A percentile compares a stretch with the other conserved stretches of the same genome.
Evolutionary conservation across 1,139 yeast species (phyloP).

Genomic region (Ashbya aceris): DNA sequence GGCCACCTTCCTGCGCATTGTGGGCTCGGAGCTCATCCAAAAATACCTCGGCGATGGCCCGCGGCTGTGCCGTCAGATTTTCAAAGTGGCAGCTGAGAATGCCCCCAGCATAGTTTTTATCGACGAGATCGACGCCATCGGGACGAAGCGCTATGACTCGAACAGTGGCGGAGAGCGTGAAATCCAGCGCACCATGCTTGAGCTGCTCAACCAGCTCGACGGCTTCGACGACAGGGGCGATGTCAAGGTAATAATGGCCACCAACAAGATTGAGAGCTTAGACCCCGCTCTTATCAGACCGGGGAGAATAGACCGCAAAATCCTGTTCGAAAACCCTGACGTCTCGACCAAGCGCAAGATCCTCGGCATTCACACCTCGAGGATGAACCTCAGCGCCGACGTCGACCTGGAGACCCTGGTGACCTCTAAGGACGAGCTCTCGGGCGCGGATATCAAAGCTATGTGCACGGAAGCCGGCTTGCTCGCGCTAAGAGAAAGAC

Average conservation of each 20-base stretch:
- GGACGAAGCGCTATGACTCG: conserved; percentile 93
- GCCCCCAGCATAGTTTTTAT: conserved; percentile 97
- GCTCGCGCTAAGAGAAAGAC: conserved; percentile 89
- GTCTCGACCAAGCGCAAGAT: conserved; percentile 88
- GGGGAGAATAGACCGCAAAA: conserved; percentile 97
- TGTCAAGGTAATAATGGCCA: conserved; percentile 98
- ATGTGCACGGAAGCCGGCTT: conserved; percentile 97
- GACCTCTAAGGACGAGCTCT: conserved; percentile 84
- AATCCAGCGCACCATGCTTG: conserved; percentile 97
- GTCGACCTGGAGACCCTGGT: conserved; percentile 87
- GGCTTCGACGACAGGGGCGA: conserved; percentile 99
- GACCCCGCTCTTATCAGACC: conserved; percentile 99
- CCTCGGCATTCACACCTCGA: conserved; percentile 84
- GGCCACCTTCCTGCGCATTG: conserved; percentile 92
- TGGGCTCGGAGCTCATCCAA: conserved; percentile 94
- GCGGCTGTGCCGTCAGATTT: conserved; percentile 84
- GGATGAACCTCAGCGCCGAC: conserved; percentile 84
- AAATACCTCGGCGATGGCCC: conserved; percentile 98
- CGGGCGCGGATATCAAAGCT: conserved; percentile 98
- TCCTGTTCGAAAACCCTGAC: conserved; percentile 93
- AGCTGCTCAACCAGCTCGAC: conserved; percentile 88
- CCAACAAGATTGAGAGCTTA: conserved; percentile 87
- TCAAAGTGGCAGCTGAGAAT: conserved; percentile 93
- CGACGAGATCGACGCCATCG: conserved; percentile 98
- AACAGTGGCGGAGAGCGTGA: conserved; percentile 97